Conservation (phyloP, 2,329 filamentous ascomycete genomes). For the Hymenoscyphus linearis region DNA sequence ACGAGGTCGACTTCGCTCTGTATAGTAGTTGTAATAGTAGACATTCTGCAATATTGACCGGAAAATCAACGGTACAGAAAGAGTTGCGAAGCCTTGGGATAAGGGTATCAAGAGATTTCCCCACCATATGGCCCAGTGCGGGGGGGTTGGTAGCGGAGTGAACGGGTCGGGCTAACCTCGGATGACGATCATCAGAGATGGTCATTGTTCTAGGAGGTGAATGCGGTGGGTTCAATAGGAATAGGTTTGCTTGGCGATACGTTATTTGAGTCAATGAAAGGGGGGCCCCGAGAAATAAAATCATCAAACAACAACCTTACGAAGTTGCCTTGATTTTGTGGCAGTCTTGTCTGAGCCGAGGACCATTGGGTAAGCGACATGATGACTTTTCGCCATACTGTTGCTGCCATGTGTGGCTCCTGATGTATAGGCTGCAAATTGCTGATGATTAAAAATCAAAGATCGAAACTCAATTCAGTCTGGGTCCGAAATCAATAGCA, state of each 20-base stretch:
- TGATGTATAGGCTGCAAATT: no score
- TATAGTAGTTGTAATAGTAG: background rate
- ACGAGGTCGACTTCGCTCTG: conserved; percentile 2
- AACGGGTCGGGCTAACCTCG: background rate
- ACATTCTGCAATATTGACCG: background rate
- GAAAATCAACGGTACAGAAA: background rate
- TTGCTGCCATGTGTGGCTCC: background rate
- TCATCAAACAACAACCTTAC: no score
- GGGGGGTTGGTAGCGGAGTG: background rate
- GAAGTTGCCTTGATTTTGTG: background rate
- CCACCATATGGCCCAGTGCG: background rate
- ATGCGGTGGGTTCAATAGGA: background rate
- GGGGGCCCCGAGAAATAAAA: background rate
- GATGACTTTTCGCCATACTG: background rate
- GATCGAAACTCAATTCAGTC: background rate
- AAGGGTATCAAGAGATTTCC: background rate
- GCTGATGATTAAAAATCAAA: background rate
- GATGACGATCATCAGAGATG: background rate
- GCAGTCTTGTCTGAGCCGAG: background rate
- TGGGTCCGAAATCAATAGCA: no score
- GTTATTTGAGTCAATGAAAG: background rate
- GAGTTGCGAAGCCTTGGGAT: background rate
- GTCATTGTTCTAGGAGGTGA: background rate
- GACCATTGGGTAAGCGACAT: background rate
- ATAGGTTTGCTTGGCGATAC: background rate